Evolutionary conservation across 371 early-diverging fungal species (phyloP).

Genomic region (Rhizopus microsporus): DNA sequence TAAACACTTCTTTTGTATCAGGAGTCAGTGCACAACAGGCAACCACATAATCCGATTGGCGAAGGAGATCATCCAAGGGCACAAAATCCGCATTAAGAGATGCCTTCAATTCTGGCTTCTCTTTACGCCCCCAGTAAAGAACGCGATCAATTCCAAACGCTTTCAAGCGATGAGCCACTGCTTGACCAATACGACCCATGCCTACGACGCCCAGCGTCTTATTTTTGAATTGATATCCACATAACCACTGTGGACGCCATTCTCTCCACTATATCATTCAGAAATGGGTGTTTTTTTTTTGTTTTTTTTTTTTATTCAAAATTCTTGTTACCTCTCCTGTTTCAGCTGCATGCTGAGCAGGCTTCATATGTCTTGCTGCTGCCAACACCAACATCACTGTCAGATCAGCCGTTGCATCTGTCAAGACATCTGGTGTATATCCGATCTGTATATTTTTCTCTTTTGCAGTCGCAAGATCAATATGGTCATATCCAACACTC

Average conservation of each 20-base stretch:
- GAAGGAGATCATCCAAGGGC: constrained; percentile 57
- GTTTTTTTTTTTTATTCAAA: background rate
- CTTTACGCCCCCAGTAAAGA: constrained; percentile 56
- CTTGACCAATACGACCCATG: constrained; percentile 82
- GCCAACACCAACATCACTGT: constrained; percentile 75
- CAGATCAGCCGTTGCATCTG: constrained; percentile 87
- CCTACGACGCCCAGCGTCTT: constrained; percentile 88
- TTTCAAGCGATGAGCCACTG: constrained; percentile 67
- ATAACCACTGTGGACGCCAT: constrained; percentile 74
- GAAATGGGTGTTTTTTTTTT: background rate
- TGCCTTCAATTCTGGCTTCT: constrained; percentile 38
- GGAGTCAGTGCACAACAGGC: constrained; percentile 75
- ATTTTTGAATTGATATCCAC: constrained; percentile 71
- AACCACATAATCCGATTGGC: constrained; percentile 70
- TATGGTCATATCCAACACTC: constrained; percentile 87
- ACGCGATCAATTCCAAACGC: constrained; percentile 68
- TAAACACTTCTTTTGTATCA: constrained; percentile 73
- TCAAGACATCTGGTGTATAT: constrained; percentile 85
- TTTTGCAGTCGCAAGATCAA: constrained; percentile 57
- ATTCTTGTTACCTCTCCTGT: constrained; percentile 41
- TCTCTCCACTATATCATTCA: constrained; percentile 51
- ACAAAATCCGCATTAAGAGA: constrained; percentile 46
- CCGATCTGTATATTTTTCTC: constrained; percentile 65
- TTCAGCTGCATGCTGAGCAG: constrained; percentile 59
- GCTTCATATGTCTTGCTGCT: constrained; percentile 69